Conservation (phyloP, 257 asterid genomes). For the Solanum pinnatisectum region DNA sequence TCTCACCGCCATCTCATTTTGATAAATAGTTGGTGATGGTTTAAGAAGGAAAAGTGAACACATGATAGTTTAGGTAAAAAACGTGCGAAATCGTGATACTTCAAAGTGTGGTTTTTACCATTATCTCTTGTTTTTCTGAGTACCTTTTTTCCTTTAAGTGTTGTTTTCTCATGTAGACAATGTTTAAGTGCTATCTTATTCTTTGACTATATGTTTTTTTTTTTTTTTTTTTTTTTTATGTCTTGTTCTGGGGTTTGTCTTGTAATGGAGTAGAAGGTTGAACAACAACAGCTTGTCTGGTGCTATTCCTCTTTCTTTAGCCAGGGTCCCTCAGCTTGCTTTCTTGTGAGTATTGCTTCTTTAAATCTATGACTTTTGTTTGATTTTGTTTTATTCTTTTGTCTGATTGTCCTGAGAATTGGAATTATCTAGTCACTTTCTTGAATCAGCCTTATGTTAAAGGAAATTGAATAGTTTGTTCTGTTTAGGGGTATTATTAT, state of each 20-base stretch:
- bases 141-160: neutral
- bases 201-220: constrained; percentile 16
- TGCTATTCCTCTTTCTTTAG: constrained; percentile 63
- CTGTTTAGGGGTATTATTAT: neutral
- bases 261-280: constrained; percentile 70
- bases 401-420: neutral
- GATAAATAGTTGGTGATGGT: neutral
- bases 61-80: neutral
- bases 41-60: neutral
- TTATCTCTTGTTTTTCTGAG: neutral
- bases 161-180: neutral
- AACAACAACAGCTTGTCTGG: constrained; percentile 94
- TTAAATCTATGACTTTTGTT: neutral
- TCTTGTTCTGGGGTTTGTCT: constrained; percentile 34
- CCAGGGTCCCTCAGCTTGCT: constrained; percentile 83
- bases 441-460: neutral
- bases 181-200: constrained; percentile 14
- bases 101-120: neutral
- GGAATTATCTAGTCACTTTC: neutral
- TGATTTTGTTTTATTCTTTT: constrained; percentile 4
- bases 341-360: constrained; percentile 71
- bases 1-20: neutral
- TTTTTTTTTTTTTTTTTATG: neutral
- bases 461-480: constrained; percentile 6
- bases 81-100: neutral